These are phyloP conservation scores for Chrysanthemum lavandulifolium DNA, from an alignment of 129 eudicot species.

Conservation along the genomic window DNA sequence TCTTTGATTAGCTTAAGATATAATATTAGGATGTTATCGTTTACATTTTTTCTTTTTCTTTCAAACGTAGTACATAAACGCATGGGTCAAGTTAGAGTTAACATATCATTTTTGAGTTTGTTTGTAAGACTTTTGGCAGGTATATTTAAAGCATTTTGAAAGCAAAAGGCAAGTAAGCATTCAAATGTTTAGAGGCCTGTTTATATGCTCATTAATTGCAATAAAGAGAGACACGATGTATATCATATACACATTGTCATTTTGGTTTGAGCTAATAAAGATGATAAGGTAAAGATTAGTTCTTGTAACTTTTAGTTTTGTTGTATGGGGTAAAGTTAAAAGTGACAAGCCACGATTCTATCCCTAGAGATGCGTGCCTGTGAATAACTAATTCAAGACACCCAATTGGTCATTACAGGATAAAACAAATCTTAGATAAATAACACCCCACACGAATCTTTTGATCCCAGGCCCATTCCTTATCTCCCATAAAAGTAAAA, in stretches of 20 bases:
- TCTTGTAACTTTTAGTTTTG: not conserved
- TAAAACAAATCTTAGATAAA: not conserved
- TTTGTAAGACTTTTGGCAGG: too few relatives aligned
- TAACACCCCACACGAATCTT: not conserved
- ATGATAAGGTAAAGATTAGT: not conserved
- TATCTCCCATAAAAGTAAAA: not conserved
- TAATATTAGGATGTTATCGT: not conserved
- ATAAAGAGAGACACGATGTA: too few relatives aligned
- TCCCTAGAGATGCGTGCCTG: slow-evolving; percentile 14
- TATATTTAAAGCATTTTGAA: too few relatives aligned
- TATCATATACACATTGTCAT: not conserved
- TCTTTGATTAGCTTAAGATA: too few relatives aligned
- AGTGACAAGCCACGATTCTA: not conserved
- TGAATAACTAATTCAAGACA: not conserved
- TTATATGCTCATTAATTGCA: not conserved
- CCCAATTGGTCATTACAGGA: slow-evolving; percentile 6
- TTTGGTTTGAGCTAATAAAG: not conserved
- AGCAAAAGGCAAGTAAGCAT: too few relatives aligned
- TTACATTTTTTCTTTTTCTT: not conserved
- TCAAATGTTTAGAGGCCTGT: too few relatives aligned
- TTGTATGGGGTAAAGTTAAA: not conserved
- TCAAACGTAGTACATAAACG: too few relatives aligned
- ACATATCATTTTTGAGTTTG: too few relatives aligned
- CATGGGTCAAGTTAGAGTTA: too few relatives aligned
- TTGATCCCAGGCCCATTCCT: not conserved